Evolutionary conservation across 768 basidiomycete genomes (phyloP), one percentile per base, ranked within the genome.

Genomic region (Tylopilus balloui): DNA sequence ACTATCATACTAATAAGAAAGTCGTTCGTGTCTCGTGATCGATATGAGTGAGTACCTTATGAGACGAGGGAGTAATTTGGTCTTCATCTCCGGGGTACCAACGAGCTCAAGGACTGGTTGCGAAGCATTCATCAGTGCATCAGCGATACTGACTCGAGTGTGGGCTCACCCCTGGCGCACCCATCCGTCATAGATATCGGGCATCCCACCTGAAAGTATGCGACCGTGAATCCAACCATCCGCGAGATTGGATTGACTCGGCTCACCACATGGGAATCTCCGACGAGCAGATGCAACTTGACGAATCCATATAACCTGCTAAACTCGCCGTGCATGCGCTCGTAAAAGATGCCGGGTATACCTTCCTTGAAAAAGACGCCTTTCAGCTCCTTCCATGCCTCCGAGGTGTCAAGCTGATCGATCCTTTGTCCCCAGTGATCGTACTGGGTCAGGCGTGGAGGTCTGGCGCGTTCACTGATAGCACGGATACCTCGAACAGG

Each of bases 131-230:
- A 42, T 45, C 29, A 45, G 14, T 27, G 15, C 32, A 25, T 37
- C 9, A 12, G 19, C n/a, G 36, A 29, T 15, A 34, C 25, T 28
- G 17, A 14, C 19, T 23, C 40, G 7, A 41, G 41, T 48, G 31
- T 4, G 24, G 23, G 52, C 67, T 31, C 34, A 77, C 78, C 73
- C 58, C 87, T 71, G 8, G 88, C 86, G 31, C 76, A 75, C 0
- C 88, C 88, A 61, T 91, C 88, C 0, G 86, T 84, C 88, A 91
- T 90, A 31, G 80, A 80, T 48, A 87, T 64, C 1, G 88, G 88
- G 49, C 87, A 90, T 50, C 82, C 78, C 9, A 84, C 73, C 81
- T 85, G 39, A n/a, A 17, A 34, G 23, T 3, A 19, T 5, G 20
- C 35, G 21, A 14, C 19, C 32, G 27, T 47, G 25, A 44, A n/a